Evolutionary conservation across 164 flowering plant species (phyloP), one percentile per base, ranked within the genome.

Genomic region (Macadamia tetraphylla): DNA sequence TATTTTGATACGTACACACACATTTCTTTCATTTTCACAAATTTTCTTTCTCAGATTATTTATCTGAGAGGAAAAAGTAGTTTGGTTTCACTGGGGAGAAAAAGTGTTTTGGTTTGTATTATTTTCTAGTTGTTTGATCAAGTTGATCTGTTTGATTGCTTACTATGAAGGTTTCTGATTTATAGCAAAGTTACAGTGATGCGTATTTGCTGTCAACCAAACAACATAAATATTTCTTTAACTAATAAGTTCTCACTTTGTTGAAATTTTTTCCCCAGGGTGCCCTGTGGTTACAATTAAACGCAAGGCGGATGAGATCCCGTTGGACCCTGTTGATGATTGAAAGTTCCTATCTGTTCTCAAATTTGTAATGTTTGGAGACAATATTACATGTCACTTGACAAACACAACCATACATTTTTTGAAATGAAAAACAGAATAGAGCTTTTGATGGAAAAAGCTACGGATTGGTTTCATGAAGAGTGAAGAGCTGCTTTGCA

Each of bases 221-320:
- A 35, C 29, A 51, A 0, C 29, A 11, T 40, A 29, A 29, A 42
- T 17, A 7, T 18, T 62, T 44, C 51, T 23, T 6, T 12, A 48
- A 62, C 66, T 62, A n/a, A 57, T 43, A 29, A 1, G 31, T 46
- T 44, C 64, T 0, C 23, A 6, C 14, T 53, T 4, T 46, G 9
- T 14, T 61, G 40, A 60, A 53, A 18, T 35, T 68, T 31, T 31
- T 81, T 63, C 77, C 73, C 86, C 88, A 9, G 94, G 86, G 64
- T 91, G 97, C 83, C 98, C 99, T 60, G 94, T 92, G 43, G 74
- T 92, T 62, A 78, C 88, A 2, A 92, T 95, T 82, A 88, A 91
- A 74, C 88, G 98, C 73, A 81, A 76, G 29, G 80, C 82, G 31
- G 83, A 83, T 8, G 95, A 89, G 68, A 74, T 89, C 70, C 98